Conservation (phyloP, 805 yeast genomes). For the Tetrapisispora phaffii region DNA sequence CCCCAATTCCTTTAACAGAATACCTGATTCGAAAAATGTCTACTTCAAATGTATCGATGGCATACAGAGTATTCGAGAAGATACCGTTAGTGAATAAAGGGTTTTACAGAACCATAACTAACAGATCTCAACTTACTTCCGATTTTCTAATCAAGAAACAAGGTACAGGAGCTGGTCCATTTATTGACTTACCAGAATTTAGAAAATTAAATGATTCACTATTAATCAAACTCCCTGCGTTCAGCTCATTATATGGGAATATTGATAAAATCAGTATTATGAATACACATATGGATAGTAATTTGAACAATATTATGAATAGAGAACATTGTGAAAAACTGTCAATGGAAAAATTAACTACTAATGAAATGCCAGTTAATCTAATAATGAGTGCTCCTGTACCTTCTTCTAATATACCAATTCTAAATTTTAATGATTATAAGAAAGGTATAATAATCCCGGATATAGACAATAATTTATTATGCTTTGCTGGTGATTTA, state of each 20-base stretch:
- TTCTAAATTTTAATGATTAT: slow-evolving; percentile 17
- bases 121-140: neutral
- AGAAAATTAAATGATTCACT: slow-evolving; percentile 16
- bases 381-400: slow-evolving; percentile 23
- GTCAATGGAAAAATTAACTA: slow-evolving; percentile 9
- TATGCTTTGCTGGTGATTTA: slow-evolving; percentile 23
- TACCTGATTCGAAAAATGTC: too few relatives aligned
- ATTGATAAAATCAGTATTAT: slow-evolving; percentile 14
- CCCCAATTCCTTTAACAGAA: too few relatives aligned
- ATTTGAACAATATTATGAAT: slow-evolving; percentile 1
- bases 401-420: slow-evolving; percentile 18
- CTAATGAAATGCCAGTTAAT: slow-evolving; percentile 20
- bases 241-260: slow-evolving; percentile 15
- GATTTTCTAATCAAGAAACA: slow-evolving; percentile 12
- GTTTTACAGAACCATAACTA: neutral
- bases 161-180: slow-evolving; percentile 26
- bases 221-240: slow-evolving; percentile 16
- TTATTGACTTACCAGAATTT: slow-evolving; percentile 21
- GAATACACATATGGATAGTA: slow-evolving; percentile 6
- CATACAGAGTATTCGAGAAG: neutral
- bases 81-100: too few relatives aligned
- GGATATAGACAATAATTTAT: slow-evolving; percentile 10
- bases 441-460: slow-evolving; percentile 18
- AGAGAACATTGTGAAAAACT: slow-evolving; percentile 6
- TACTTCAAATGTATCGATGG: neutral